These are phyloP conservation scores for Euptelea pleiosperma DNA, from an alignment of 164 flowering plant genomes.

Conservation along the genomic window DNA sequence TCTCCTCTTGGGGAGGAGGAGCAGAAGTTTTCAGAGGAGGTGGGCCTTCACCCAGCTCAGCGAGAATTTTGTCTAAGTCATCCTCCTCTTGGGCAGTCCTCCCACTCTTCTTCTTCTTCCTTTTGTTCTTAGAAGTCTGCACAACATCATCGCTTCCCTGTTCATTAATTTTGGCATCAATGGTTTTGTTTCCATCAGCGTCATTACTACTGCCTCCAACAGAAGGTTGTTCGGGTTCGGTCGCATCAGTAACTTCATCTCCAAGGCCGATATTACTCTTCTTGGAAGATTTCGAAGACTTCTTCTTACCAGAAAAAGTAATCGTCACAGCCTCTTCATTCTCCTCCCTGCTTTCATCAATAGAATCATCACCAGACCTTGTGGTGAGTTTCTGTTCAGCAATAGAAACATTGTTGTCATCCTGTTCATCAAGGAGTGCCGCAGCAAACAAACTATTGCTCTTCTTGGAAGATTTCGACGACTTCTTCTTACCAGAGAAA, in stretches of 20 bases:
- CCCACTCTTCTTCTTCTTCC: slow-evolving; percentile 86
- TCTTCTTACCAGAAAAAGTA: slow-evolving; percentile 58
- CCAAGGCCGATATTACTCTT: slow-evolving; percentile 24
- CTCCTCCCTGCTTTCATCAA: slow-evolving; percentile 6
- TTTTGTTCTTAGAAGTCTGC: slow-evolving; percentile 75
- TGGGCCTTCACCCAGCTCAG: slow-evolving; percentile 79
- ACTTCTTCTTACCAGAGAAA: slow-evolving; percentile 49
- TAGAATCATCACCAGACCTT: neutral
- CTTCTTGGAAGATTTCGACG: slow-evolving; percentile 35
- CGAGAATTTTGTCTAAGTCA: slow-evolving; percentile 86
- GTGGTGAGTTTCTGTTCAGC: neutral
- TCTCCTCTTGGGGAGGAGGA: slow-evolving; percentile 45
- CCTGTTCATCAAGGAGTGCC: slow-evolving; percentile 22
- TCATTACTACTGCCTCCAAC: slow-evolving; percentile 13
- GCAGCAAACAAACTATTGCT: slow-evolving; percentile 26
- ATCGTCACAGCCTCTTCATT: slow-evolving; percentile 26
- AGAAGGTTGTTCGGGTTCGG: slow-evolving; percentile 20
- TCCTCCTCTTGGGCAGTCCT: slow-evolving; percentile 94
- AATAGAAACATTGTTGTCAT: slow-evolving; percentile 3
- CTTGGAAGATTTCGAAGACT: slow-evolving; percentile 52
- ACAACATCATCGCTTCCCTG: slow-evolving; percentile 25
- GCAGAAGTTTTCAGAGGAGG: slow-evolving; percentile 35
- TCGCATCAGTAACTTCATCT: slow-evolving; percentile 22
- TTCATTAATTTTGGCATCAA: slow-evolving; percentile 23
- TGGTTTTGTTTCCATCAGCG: slow-evolving; percentile 11